These are phyloP conservation scores for Mycena floridula DNA, from an alignment of 768 basidiomycete genomes.

Conservation along the genomic window DNA sequence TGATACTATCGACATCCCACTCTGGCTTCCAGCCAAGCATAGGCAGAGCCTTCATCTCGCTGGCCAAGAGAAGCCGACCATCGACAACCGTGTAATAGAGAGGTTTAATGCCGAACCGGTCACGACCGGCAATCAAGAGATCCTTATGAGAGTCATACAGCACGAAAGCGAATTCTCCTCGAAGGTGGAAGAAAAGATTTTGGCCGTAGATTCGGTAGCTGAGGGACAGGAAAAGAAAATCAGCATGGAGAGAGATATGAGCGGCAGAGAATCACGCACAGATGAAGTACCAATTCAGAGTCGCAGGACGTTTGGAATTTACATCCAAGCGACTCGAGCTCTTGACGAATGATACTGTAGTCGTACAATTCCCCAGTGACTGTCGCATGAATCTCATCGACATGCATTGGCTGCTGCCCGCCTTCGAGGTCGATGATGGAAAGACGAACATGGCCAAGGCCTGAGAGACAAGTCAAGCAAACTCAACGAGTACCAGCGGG, in stretches of 20 bases:
- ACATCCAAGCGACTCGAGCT: conserved; percentile 6
- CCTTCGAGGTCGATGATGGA: conserved; percentile 12
- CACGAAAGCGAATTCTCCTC: conserved; percentile 16
- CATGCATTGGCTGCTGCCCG: conserved; percentile 12
- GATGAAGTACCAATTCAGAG: conserved; percentile 12
- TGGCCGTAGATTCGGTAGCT: conserved; percentile 12
- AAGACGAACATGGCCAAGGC: conserved; percentile 11
- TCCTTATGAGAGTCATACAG: conserved; percentile 10
- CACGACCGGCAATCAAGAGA: conserved; percentile 10
- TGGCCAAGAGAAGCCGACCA: conserved; percentile 9
- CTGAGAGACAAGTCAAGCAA: not conserved
- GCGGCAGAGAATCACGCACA: conserved; percentile 6
- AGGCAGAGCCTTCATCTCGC: conserved; percentile 13
- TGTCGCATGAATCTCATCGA: conserved; percentile 10
- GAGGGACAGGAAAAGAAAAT: not conserved
- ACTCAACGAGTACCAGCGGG: not conserved
- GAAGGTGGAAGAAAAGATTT: conserved; percentile 7
- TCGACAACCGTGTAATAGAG: conserved; percentile 13
- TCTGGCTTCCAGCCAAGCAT: conserved; percentile 12
- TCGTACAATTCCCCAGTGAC: conserved; percentile 14
- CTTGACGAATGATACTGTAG: conserved; percentile 10
- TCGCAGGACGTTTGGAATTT: conserved; percentile 11
- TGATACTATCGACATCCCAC: conserved; percentile 12
- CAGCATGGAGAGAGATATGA: not conserved
- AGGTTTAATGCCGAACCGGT: conserved; percentile 15